Evolutionary conservation across 1,284 basidiomycete species (phyloP).

Genomic region (Thecaphora frezii): DNA sequence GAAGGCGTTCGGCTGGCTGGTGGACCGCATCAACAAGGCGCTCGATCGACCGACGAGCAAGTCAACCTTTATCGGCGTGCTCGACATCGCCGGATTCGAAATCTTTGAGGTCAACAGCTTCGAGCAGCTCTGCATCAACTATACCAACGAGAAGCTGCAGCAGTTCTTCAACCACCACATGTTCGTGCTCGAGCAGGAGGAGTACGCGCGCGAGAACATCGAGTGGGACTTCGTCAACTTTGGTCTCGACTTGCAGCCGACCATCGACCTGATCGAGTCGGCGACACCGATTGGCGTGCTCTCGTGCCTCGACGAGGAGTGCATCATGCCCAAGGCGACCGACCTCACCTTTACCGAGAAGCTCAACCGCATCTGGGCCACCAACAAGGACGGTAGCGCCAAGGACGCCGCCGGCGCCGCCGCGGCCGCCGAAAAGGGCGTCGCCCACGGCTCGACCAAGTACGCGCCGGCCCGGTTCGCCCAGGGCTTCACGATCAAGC

Average conservation of each 20-base stretch:
- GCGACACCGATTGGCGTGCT: slow-evolving; percentile 77
- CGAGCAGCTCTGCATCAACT: slow-evolving; percentile 98
- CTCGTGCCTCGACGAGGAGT: slow-evolving; percentile 93
- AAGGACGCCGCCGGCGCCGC: slow-evolving; percentile 35
- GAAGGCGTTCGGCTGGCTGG: slow-evolving; percentile 89
- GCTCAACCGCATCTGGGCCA: slow-evolving; percentile 62
- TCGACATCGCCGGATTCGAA: slow-evolving; percentile 99
- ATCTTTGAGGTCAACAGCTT: slow-evolving; percentile 72
- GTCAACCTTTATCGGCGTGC: slow-evolving; percentile 93
- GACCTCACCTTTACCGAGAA: slow-evolving; percentile 95
- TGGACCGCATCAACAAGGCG: slow-evolving; percentile 91
- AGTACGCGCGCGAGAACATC: slow-evolving; percentile 94
- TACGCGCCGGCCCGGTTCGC: slow-evolving; percentile 86
- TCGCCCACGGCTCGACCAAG: slow-evolving; percentile 65
- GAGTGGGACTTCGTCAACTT: slow-evolving; percentile 99
- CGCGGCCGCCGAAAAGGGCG: slow-evolving; percentile 38
- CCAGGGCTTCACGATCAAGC: slow-evolving; percentile 88
- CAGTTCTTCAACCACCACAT: slow-evolving; percentile 85
- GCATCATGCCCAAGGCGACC: slow-evolving; percentile 98
- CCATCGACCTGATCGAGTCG: slow-evolving; percentile 95
- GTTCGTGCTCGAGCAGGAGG: slow-evolving; percentile 99
- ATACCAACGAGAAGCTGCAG: slow-evolving; percentile 72
- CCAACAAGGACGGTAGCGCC: slow-evolving; percentile 47
- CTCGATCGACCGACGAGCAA: slow-evolving; percentile 86
- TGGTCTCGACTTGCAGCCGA: slow-evolving; percentile 93